phyloP scores from a whole-genome alignment of 1,284 basidiomycete species.

The Cryptococcus hybrid region DNA sequence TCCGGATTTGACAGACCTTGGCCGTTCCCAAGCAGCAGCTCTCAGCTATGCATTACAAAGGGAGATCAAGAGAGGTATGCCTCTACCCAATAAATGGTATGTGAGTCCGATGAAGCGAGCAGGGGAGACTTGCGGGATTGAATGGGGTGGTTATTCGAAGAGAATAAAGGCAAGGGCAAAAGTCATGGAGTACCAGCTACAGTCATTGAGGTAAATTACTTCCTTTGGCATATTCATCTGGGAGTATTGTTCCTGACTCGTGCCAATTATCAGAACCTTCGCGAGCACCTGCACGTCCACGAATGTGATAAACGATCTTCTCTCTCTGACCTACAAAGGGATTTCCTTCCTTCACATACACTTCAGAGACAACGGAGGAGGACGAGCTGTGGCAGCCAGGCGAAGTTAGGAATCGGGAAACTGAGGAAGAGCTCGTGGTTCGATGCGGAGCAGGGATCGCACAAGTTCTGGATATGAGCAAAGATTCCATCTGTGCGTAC shows the following conservation, averaged over 20 bases:
- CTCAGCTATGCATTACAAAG: slow-evolving; percentile 18
- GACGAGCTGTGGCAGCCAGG: slow-evolving; percentile 27
- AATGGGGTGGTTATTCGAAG: slow-evolving; percentile 30
- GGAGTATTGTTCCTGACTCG: no score
- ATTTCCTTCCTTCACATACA: slow-evolving; percentile 27
- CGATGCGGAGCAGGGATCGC: slow-evolving; percentile 19
- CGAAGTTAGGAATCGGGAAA: slow-evolving; percentile 26
- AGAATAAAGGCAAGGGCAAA: background rate
- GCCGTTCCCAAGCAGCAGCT: slow-evolving; percentile 23
- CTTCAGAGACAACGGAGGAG: slow-evolving; percentile 18
- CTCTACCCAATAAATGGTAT: slow-evolving; percentile 28
- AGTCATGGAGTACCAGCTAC: slow-evolving; percentile 22
- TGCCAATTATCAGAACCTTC: slow-evolving; percentile 20
- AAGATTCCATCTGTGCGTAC: slow-evolving; percentile 21
- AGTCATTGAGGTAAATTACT: slow-evolving; percentile 28
- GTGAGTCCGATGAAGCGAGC: slow-evolving; percentile 30
- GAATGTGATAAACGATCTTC: slow-evolving; percentile 26
- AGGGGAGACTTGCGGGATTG: slow-evolving; percentile 33
- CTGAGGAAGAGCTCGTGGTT: slow-evolving; percentile 31
- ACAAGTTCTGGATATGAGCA: slow-evolving; percentile 20
- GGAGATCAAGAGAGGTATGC: slow-evolving; percentile 26
- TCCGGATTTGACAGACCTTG: slow-evolving; percentile 24
- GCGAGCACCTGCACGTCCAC: slow-evolving; percentile 38
- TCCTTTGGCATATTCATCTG: no score
- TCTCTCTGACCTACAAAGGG: slow-evolving; percentile 9